Evolutionary conservation across 2,329 filamentous ascomycete genomes (phyloP), one percentile per base, ranked within the genome.

Genomic region (Aspergillus floridensis): DNA sequence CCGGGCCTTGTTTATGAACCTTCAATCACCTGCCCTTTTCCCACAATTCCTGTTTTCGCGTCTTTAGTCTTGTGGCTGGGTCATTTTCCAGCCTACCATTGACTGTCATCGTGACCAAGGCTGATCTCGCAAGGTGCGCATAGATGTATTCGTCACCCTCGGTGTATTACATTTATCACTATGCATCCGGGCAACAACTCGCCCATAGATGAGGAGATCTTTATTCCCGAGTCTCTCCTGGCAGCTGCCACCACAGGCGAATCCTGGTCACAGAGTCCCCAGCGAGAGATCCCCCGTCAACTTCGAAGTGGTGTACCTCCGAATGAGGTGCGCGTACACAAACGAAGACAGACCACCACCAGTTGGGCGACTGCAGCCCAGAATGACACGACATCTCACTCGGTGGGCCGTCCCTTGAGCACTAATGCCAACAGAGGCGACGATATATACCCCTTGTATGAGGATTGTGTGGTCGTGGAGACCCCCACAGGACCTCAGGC

Each of bases 221-320:
- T 61, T n/a, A 14, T 61, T 4, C 59, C 56, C 4, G 56, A 61
- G 14, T 49, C 51, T 19, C 59, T 61, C 16, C 10, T 61, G 10
- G 29, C 52, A 4, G 29, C 49, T 10, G 52, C 49, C 3, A 24
- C 59, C 41, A 4, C 31, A 31, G 53, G n/a, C 14, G 26, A 50
- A 16, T 2, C 21, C 24, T 48, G 24, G 19, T 32, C 26, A 7
- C 51, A 51, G 31, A 48, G 50, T 29, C 14, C 52, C 3, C 46
- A 5, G 14, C 32, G 16, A 22, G n/a, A 10, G 16, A 8, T 26
- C 19, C n/a, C 31, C 19, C 47, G 16, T 6, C 35, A 41, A 16
- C 41, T 32, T 31, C 24, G 26, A 21, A n/a, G 12, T 21, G 16
- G 35, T 19, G 24, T 7, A n/a, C 58, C 57, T 11, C 10, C 29